These are phyloP conservation scores for Abelmoschus esculentus DNA, from an alignment of 345 rosid species.

Conservation along the genomic window DNA sequence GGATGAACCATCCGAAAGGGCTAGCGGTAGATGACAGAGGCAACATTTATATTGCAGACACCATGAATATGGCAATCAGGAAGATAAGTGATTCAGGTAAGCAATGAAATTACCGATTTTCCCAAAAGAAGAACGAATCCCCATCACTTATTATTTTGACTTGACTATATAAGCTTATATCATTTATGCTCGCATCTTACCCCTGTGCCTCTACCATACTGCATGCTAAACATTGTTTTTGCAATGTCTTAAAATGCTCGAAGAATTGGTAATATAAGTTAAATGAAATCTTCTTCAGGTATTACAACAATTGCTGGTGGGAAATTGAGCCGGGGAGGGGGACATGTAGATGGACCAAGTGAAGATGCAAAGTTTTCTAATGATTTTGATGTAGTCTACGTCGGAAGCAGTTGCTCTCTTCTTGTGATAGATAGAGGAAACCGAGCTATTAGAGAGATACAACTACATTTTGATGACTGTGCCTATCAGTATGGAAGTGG, in stretches of 20 bases:
- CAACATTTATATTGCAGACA: slow-evolving; percentile 85
- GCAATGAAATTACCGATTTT: not conserved
- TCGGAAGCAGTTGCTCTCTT: slow-evolving; percentile 96
- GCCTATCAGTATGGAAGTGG: slow-evolving; percentile 95
- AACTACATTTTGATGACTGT: slow-evolving; percentile 95
- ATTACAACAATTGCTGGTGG: slow-evolving; percentile 99
- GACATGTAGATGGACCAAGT: slow-evolving; percentile 95
- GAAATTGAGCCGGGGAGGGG: slow-evolving; percentile 62
- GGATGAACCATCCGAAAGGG: slow-evolving; percentile 88
- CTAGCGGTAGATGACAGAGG: slow-evolving; percentile 85
- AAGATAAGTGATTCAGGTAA: slow-evolving; percentile 84
- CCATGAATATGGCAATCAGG: slow-evolving; percentile 81
- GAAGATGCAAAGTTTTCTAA: slow-evolving; percentile 94
- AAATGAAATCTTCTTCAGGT: slow-evolving; percentile 37
- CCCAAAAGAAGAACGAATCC: not conserved
- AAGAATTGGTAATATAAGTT: slow-evolving; percentile 9
- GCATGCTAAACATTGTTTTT: not conserved
- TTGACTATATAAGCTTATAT: not conserved
- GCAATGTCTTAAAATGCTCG: not conserved
- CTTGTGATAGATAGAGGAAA: slow-evolving; percentile 95
- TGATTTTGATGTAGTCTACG: slow-evolving; percentile 90
- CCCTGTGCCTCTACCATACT: not conserved
- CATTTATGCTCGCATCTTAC: not conserved
- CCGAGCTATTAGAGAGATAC: slow-evolving; percentile 89
- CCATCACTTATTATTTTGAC: not conserved